phyloP scores from a whole-genome alignment of 2,329 filamentous ascomycete genomes.

The Diaporthe sp. region DNA sequence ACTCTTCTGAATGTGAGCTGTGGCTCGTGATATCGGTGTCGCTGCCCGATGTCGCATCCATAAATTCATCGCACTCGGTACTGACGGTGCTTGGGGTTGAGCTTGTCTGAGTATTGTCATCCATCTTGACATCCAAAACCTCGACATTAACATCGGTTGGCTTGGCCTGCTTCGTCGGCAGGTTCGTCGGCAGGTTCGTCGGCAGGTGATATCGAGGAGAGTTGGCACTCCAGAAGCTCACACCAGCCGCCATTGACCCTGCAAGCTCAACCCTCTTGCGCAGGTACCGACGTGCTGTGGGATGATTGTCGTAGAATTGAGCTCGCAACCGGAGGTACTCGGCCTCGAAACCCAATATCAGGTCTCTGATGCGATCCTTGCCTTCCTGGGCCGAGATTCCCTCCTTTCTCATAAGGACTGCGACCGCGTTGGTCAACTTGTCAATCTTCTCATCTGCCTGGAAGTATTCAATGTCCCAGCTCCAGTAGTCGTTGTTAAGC shows the following conservation, averaged over 20 bases:
- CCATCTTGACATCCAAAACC: background rate
- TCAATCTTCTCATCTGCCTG: background rate
- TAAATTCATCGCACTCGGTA: background rate
- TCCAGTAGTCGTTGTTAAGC: slow-evolving; percentile 27
- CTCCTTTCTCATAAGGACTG: background rate
- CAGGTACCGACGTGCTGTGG: background rate
- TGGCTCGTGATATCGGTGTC: slow-evolving; percentile 10
- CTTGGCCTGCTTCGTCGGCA: background rate
- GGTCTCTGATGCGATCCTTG: background rate
- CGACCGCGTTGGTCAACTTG: background rate
- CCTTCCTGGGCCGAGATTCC: background rate
- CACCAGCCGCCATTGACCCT: background rate
- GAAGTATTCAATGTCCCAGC: slow-evolving; percentile 16
- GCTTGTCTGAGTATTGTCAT: background rate
- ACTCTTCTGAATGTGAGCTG: slow-evolving; percentile 3
- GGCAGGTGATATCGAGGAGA: slow-evolving; percentile 21
- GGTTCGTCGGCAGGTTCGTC: background rate
- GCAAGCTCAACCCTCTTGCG: background rate
- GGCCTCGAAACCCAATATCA: background rate
- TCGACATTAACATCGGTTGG: background rate
- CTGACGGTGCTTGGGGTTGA: background rate
- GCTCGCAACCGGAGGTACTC: slow-evolving; percentile 5
- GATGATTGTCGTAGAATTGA: background rate
- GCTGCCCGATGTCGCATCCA: slow-evolving; percentile 5
- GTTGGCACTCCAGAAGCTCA: slow-evolving; percentile 11